phyloP scores from a whole-genome alignment of 768 basidiomycete species.

The Rubroboletus satanas region DNA sequence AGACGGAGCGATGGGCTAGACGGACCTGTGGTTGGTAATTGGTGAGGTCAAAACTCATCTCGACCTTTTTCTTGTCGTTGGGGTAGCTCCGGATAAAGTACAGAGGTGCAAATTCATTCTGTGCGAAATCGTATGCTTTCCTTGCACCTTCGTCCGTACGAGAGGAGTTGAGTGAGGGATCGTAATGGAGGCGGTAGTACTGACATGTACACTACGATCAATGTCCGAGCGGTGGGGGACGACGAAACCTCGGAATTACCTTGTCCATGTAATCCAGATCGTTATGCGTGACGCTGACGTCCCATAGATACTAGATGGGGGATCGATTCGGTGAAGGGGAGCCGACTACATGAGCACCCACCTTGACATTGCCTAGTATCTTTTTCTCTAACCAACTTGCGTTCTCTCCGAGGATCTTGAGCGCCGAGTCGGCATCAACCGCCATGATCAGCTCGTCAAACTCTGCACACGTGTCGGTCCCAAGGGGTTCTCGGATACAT shows the following conservation, averaged over 20 bases:
- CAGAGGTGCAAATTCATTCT: background rate
- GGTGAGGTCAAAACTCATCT: conserved; percentile 1
- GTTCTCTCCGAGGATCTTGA: background rate
- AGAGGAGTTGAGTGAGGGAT: background rate
- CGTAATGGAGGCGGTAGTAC: background rate
- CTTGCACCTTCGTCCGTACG: background rate
- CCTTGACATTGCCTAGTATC: background rate
- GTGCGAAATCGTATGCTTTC: background rate
- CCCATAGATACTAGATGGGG: background rate
- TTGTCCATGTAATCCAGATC: background rate
- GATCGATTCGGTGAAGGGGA: background rate
- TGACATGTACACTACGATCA: background rate
- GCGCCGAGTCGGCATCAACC: conserved; percentile 5
- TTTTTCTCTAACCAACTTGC: background rate
- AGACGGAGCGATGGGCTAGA: background rate
- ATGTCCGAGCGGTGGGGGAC: too few species aligned
- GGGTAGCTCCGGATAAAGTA: background rate
- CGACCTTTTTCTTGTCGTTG: background rate
- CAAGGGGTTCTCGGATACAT: background rate
- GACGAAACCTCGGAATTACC: background rate
- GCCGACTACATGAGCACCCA: background rate
- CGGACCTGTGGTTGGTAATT: background rate
- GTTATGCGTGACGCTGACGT: background rate
- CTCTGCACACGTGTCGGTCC: background rate
- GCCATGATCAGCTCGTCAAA: conserved; percentile 6